These are phyloP conservation scores for Chenopodium formosanum DNA, from an alignment of 148 eudicot species.

Conservation along the genomic window DNA sequence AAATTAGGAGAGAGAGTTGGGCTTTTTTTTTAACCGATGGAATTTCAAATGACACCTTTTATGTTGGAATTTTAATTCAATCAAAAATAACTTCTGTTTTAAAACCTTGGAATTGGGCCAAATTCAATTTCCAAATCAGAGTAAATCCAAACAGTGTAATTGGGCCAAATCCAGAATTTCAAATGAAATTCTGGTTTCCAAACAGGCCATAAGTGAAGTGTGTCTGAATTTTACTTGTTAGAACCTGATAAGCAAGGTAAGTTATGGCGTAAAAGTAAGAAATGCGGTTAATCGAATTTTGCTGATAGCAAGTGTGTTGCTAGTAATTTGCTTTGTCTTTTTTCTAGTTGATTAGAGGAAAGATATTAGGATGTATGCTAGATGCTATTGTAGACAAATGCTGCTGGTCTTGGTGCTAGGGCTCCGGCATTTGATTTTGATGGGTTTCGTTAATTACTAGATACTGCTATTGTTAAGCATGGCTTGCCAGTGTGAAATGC, in stretches of 20 bases:
- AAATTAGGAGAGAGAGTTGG: too few relatives aligned
- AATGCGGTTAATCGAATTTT: neutral
- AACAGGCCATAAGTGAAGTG: too few relatives aligned
- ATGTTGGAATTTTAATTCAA: too few relatives aligned
- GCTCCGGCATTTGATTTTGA: neutral
- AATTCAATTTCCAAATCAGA: too few relatives aligned
- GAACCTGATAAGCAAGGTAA: neutral
- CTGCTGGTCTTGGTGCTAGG: neutral
- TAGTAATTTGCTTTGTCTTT: neutral
- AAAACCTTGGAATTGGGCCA: too few relatives aligned
- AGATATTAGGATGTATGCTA: neutral
- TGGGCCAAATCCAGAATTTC: too few relatives aligned
- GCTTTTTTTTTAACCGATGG: too few relatives aligned
- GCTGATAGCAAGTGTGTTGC: neutral
- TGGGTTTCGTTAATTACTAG: conserved; percentile 3
- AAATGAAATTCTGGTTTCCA: too few relatives aligned
- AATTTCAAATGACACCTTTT: too few relatives aligned
- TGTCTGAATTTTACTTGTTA: neutral
- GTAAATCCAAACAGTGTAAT: too few relatives aligned
- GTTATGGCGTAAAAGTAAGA: neutral
- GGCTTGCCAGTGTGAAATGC: neutral
- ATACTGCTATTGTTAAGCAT: neutral
- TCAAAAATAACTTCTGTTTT: too few relatives aligned
- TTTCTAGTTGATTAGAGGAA: neutral
- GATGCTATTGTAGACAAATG: neutral